Evolutionary conservation across 176 grass and related monocot species (phyloP).

Genomic region (Otatea glauca): DNA sequence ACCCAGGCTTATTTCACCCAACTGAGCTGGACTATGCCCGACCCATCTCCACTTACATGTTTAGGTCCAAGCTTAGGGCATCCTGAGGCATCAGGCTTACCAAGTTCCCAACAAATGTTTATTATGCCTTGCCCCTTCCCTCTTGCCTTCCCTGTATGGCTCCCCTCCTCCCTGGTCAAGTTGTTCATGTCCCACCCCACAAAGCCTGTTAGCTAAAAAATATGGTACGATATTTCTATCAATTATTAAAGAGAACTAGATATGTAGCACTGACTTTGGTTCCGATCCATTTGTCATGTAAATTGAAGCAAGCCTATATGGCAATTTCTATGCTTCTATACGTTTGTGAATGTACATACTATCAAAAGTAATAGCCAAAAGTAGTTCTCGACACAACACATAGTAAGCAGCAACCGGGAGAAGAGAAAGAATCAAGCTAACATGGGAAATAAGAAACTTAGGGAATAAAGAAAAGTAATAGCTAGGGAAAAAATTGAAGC

Average conservation of each 20-base stretch:
- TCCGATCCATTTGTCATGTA: background rate
- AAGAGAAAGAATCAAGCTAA: constrained; percentile 24
- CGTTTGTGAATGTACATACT: background rate
- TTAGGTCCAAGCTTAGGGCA: constrained; percentile 16
- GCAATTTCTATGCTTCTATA: background rate
- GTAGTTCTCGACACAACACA: background rate
- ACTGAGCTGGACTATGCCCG: background rate
- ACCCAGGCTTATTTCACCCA: background rate
- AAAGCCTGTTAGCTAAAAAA: background rate
- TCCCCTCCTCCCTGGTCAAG: background rate
- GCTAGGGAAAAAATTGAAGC: constrained; percentile 1
- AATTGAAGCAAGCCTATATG: background rate
- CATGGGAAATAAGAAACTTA: constrained; percentile 24
- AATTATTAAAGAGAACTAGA: constrained; percentile 25
- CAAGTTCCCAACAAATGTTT: constrained; percentile 19
- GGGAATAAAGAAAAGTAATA: background rate
- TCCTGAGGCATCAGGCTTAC: background rate
- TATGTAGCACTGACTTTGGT: background rate
- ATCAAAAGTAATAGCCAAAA: background rate
- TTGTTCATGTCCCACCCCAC: background rate
- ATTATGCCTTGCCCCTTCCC: background rate
- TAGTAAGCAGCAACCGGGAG: background rate
- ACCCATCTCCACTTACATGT: background rate
- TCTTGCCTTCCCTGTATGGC: background rate
- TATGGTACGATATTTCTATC: background rate